Base-by-base conservation (phyloP, 2,329 filamentous ascomycete species). In the Penicillium sp. region DNA sequence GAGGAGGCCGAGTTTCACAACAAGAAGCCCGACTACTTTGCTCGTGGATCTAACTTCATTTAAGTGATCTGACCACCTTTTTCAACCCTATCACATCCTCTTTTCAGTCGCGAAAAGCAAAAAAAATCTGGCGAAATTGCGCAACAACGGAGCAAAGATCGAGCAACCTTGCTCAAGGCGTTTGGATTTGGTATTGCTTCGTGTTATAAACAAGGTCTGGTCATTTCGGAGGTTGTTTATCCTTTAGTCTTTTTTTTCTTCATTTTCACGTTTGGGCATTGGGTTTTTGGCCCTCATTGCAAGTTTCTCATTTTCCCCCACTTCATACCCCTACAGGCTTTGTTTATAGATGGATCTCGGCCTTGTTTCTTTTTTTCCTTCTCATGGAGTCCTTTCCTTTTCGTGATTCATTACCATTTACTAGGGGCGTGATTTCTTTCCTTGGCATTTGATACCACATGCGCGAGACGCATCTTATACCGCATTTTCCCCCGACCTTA, bases 1-100 rank as follows among this genome's bases (percentile, higher is more conserved):
- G 92, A 96, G 67, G 92, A 96, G 65, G 86, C 87, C 59, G 92
- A 96, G 70, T 97, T 92, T 93, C 91, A 88, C 16, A 85, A 88
- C 8, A 87, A 89, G 39, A 89, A 90, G 29, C 85, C 91, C 6
- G 91, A 88, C 74, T 91, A 92, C 62, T 88, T 89, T 78, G 87
- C 88, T 49, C 84, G 86, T 30, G 84, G 88, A 60, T 64, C 71
- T 52, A 70, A 66, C 51, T 73, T 64, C 60, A 67, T 70, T 53
- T 75, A 72, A 66, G 41, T 55, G 23, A 30, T 42, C 34, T 51
- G 27, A 53, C 57, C 57, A 51, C 56, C 34, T 56, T 46, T 53
- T 52, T 59, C 43, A 58, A 47, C 51, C 53, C 43, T 23, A 36
- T 51, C 49, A 56, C 48, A 49, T 53, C 40, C 38, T 51, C 5